These are phyloP conservation scores for Petrea volubilis DNA, from an alignment of 257 asterid species.

Conservation along the genomic window DNA sequence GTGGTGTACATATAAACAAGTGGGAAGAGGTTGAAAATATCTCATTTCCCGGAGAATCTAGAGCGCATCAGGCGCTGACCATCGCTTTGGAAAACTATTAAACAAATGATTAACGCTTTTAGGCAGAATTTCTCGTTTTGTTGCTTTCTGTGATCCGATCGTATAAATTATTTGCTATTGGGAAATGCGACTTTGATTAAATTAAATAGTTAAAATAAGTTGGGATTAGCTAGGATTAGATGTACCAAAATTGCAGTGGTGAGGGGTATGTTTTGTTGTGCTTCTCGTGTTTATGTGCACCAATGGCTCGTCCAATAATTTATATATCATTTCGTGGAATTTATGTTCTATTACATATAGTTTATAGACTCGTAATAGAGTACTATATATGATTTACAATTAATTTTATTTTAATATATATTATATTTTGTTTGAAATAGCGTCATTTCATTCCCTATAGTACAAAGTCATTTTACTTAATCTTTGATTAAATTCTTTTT, in stretches of 20 bases:
- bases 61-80: conserved; percentile 99
- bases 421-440: no score
- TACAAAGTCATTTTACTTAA: no score
- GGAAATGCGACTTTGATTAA: conserved; percentile 26
- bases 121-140: conserved; percentile 29
- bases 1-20: conserved; percentile 29
- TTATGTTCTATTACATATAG: no score
- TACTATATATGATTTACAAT: no score
- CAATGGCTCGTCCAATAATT: no score
- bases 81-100: conserved; percentile 28
- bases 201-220: neutral
- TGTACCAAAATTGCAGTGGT: neutral
- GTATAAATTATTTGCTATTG: conserved; percentile 27
- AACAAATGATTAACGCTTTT: conserved; percentile 24
- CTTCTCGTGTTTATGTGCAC: neutral
- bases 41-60: conserved; percentile 79
- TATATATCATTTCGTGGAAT: no score
- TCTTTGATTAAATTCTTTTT: no score
- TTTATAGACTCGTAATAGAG: no score
- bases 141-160: conserved; percentile 33
- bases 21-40: conserved; percentile 39
- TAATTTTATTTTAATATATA: no score
- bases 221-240: conserved; percentile 23
- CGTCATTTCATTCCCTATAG: no score
- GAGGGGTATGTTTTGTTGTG: neutral